Base-by-base conservation (phyloP, 169 alveolate genomes). In the Amoebophrya sp. region DNA sequence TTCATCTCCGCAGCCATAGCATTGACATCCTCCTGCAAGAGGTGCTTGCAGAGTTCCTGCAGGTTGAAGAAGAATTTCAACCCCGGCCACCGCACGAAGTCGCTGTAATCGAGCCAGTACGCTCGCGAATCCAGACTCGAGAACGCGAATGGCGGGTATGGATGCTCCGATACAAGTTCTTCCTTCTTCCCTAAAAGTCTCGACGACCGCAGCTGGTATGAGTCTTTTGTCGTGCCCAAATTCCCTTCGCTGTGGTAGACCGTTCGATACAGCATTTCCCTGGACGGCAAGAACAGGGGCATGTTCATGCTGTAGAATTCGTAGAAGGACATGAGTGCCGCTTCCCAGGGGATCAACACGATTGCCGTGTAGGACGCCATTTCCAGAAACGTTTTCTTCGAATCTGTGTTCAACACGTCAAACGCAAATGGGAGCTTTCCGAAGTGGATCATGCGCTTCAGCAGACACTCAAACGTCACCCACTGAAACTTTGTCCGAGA, bases 91-190 rank as follows among this genome's bases (percentile, higher is more conserved):
- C 83, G 83, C 35, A 25, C 83, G 83, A 66, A 66, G 83, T 66
- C 83, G 83, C 39, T 25, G 35, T 25, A 66, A 2, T 25, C 83
- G 10, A 66, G 35, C 83, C 83, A 66, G 83, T 66, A 66, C 29
- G 35, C 35, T 3, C 83, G 83, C 83, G 83, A 18, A 66, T 66
- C 83, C 29, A 66, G 83, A 0, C 18, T 66, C 35, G 1, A 2
- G 83, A 66, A 66, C 1, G 83, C 83, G 83, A 66, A 66, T 25
- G 83, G 83, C 83, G 83, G 83, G 35, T 12, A 66, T n/a, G 83
- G 83, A 25, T 25, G 83, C 39, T n/a, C n/a, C n/a, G n/a, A n/a
- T n/a, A n/a, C n/a, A n/a, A n/a, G n/a, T n/a, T n/a, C n/a, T n/a
- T n/a, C n/a, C n/a, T n/a, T 2, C 1, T 2, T n/a, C 35, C 83